Conservation (phyloP, 805 yeast species). For the Suhomyces tanzawaensis region DNA sequence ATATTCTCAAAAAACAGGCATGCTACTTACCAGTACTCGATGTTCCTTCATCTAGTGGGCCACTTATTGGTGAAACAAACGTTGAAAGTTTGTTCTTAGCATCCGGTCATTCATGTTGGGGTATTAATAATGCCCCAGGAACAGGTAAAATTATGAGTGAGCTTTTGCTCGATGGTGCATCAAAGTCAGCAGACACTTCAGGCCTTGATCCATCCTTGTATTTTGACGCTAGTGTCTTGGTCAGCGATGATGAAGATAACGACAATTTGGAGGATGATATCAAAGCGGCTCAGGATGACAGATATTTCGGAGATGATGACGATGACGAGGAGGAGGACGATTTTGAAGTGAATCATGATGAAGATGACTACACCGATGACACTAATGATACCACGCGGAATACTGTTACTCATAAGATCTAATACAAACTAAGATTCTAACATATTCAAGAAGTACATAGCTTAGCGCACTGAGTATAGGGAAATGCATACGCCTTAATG, state of each 20-base stretch:
- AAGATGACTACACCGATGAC: neutral
- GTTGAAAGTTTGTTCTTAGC: constrained; percentile 77
- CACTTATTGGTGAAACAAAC: constrained; percentile 90
- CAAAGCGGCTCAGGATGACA: neutral
- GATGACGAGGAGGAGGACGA: neutral
- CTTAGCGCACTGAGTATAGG: no score
- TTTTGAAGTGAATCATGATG: neutral
- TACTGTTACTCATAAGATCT: neutral
- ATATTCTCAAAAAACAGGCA: constrained; percentile 81
- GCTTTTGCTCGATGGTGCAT: constrained; percentile 77
- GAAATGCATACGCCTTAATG: no score
- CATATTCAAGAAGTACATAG: no score
- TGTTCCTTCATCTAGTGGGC: constrained; percentile 90
- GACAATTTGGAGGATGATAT: constrained; percentile 3
- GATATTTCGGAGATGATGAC: neutral
- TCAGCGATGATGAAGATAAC: constrained; percentile 23
- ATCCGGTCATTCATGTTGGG: constrained; percentile 98
- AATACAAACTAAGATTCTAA: no score
- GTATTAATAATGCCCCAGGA: constrained; percentile 95
- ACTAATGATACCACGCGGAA: constrained; percentile 1
- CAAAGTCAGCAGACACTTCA: constrained; percentile 70
- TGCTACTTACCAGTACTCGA: constrained; percentile 94
- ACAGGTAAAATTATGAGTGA: constrained; percentile 95
- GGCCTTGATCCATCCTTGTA: constrained; percentile 84
- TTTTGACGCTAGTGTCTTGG: constrained; percentile 67